A percentile compares a stretch with the other conserved stretches of the same genome.
Conservation (phyloP, 257 asterid genomes). For the Nicotiana tabacum region DNA sequence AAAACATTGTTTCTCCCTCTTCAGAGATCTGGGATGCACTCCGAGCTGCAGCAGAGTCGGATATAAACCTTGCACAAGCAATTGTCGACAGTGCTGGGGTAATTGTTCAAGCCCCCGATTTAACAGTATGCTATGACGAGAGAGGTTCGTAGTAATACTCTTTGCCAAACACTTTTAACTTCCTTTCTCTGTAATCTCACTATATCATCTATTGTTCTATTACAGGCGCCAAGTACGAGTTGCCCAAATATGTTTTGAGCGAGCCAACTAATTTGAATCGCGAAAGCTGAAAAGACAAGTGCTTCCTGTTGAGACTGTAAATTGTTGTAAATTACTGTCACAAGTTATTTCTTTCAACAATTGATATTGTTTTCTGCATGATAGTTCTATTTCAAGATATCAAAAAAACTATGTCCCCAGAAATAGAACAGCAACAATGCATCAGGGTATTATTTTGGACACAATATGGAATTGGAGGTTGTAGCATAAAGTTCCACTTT, state of each 20-base stretch:
- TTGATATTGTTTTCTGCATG: background rate
- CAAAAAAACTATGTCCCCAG: background rate
- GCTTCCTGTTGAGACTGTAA: background rate
- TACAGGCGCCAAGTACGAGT: slow-evolving; percentile 78
- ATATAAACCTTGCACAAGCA: slow-evolving; percentile 51
- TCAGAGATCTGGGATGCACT: slow-evolving; percentile 86
- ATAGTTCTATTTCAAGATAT: background rate
- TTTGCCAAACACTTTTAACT: background rate
- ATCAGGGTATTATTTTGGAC: background rate
- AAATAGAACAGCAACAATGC: background rate
- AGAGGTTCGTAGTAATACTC: slow-evolving; percentile 41
- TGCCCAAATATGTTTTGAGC: slow-evolving; percentile 73
- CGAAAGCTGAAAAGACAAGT: slow-evolving; percentile 12
- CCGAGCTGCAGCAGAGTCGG: slow-evolving; percentile 69
- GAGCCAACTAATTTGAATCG: slow-evolving; percentile 75
- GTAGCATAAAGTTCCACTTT: background rate
- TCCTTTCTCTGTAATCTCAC: background rate
- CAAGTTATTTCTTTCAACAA: background rate
- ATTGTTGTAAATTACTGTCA: background rate
- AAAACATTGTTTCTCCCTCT: background rate
- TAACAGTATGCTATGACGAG: slow-evolving; percentile 84
- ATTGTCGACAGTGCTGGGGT: slow-evolving; percentile 67
- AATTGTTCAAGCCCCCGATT: slow-evolving; percentile 65
- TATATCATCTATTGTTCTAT: background rate
- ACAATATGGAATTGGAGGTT: background rate